Conservation (phyloP, 116 monocot genomes). For the Zostera marina region DNA sequence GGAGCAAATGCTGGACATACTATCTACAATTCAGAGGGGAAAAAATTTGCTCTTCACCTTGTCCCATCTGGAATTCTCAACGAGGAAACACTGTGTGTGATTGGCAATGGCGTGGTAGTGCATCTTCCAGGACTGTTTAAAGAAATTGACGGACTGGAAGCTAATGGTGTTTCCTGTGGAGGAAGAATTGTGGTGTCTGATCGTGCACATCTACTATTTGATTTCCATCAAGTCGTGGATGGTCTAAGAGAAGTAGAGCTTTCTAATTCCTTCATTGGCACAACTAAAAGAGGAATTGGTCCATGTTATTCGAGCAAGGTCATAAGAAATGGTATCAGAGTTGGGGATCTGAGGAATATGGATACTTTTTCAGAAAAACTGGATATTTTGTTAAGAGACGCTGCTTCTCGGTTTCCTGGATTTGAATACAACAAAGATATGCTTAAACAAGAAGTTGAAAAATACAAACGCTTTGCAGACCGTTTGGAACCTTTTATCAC, state of each 20-base stretch:
- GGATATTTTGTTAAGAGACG: conserved; percentile 62
- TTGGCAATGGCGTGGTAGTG: conserved; percentile 88
- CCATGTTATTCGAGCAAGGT: conserved; percentile 87
- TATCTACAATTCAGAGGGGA: conserved; percentile 81
- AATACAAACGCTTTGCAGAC: conserved; percentile 67
- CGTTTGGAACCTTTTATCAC: conserved; percentile 66
- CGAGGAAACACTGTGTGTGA: conserved; percentile 60
- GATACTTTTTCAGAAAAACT: conserved; percentile 66
- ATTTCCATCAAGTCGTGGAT: conserved; percentile 81
- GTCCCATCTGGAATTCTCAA: conserved; percentile 94
- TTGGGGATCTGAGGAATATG: conserved; percentile 76
- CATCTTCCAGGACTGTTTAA: conserved; percentile 82
- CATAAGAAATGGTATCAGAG: conserved; percentile 68
- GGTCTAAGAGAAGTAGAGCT: conserved; percentile 83
- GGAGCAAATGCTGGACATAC: conserved; percentile 97
- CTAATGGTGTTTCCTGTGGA: conserved; percentile 57
- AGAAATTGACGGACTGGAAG: conserved; percentile 72
- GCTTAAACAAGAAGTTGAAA: conserved; percentile 66
- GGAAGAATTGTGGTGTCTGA: conserved; percentile 85
- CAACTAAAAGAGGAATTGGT: conserved; percentile 89
- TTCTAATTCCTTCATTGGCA: conserved; percentile 70
- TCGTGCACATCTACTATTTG: conserved; percentile 86
- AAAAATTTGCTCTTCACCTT: conserved; percentile 93
- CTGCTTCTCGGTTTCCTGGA: conserved; percentile 54
- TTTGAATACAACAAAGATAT: conserved; percentile 40